Percentiles rank a stretch among this genome's conserved stretches.
Evolutionary conservation across 257 asterid genomes (phyloP).

Genomic region (Fraxinus pennsylvanica): DNA sequence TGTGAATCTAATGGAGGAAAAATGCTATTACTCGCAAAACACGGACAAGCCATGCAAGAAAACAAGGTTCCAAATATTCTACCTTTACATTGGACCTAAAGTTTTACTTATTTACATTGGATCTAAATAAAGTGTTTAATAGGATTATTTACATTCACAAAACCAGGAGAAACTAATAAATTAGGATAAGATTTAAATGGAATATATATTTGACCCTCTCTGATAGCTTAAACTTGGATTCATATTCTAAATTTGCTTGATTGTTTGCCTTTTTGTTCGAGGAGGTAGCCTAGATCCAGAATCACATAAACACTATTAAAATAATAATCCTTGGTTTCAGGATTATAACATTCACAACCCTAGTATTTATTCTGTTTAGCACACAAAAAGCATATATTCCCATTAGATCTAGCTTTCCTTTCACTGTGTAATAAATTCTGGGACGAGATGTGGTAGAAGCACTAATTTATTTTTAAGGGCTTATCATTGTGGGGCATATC

Average conservation of each 20-base stretch:
- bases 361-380: neutral
- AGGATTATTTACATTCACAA: neutral
- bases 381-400: neutral
- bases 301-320: neutral
- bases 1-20: neutral
- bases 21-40: neutral
- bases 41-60: neutral
- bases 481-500: neutral
- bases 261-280: neutral
- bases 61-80: neutral
- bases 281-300: neutral
- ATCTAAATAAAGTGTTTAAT: neutral
- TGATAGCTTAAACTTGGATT: too few relatives aligned
- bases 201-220: too few relatives aligned
- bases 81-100: neutral
- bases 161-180: neutral
- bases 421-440: neutral
- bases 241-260: neutral
- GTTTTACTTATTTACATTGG: too few relatives aligned
- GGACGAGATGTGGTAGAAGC: neutral
- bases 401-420: neutral
- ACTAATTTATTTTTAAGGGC: too few relatives aligned
- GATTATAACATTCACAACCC: neutral
- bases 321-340: neutral
- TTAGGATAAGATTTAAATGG: too few relatives aligned